A percentile compares a stretch with the other conserved stretches of the same genome.
These are phyloP conservation scores for Tranzscheliella williamsii DNA, from an alignment of 1,284 basidiomycete species.

Conservation along the genomic window DNA sequence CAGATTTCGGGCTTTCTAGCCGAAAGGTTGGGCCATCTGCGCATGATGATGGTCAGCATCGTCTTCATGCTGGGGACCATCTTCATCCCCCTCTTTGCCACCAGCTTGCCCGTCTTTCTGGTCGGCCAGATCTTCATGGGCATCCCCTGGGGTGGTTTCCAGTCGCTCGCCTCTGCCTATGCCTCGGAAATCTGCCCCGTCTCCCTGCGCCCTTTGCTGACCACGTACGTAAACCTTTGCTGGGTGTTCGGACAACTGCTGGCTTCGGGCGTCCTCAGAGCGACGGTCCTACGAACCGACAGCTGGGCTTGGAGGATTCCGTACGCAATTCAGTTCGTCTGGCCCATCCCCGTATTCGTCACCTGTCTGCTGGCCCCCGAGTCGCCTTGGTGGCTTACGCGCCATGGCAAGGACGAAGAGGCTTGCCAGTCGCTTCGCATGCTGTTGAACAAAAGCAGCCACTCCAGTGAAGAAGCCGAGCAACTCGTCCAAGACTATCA, in stretches of 20 bases:
- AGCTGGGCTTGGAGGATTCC: slow-evolving; percentile 62
- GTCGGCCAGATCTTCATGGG: slow-evolving; percentile 62
- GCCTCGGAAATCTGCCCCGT: slow-evolving; percentile 65
- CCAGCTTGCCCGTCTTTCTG: slow-evolving; percentile 60
- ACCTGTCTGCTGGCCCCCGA: slow-evolving; percentile 59
- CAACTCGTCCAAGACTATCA: slow-evolving; percentile 63
- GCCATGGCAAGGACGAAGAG: slow-evolving; percentile 63
- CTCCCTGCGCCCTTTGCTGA: slow-evolving; percentile 64
- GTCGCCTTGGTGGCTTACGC: slow-evolving; percentile 64
- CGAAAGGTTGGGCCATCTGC: slow-evolving; percentile 18
- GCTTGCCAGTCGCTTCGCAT: slow-evolving; percentile 62
- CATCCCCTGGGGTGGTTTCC: slow-evolving; percentile 63
- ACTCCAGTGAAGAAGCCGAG: slow-evolving; percentile 59
- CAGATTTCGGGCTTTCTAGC: slow-evolving; percentile 26
- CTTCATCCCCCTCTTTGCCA: slow-evolving; percentile 62
- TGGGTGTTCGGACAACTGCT: slow-evolving; percentile 63
- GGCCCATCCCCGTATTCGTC: slow-evolving; percentile 58
- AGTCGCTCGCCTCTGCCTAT: slow-evolving; percentile 64
- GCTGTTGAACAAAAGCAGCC: slow-evolving; percentile 43
- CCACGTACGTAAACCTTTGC: slow-evolving; percentile 65
- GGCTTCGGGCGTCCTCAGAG: slow-evolving; percentile 63
- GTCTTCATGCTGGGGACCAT: slow-evolving; percentile 52
- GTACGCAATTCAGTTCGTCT: slow-evolving; percentile 63
- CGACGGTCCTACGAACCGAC: slow-evolving; percentile 45
- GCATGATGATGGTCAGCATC: slow-evolving; percentile 37